Evolutionary conservation across 2,329 filamentous ascomycete genomes (phyloP).

Genomic region (Claviceps pazoutovae): DNA sequence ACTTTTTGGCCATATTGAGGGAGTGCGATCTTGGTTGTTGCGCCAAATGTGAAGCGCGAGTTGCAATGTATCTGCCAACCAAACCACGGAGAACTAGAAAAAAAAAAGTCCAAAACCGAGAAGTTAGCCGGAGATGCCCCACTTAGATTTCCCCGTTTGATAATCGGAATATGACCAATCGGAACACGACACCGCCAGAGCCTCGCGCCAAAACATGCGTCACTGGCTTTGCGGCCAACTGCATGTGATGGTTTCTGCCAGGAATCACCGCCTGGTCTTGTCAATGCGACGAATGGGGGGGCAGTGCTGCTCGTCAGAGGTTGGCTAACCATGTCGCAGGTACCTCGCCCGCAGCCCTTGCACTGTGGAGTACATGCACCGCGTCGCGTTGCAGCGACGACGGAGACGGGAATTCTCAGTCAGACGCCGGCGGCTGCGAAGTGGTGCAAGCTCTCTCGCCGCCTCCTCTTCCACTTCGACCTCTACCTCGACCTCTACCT

Average conservation of each 20-base stretch:
- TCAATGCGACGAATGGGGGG: neutral
- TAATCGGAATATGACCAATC: neutral
- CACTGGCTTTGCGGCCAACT: conserved; percentile 16
- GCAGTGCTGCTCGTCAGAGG: neutral
- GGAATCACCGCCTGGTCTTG: conserved; percentile 13
- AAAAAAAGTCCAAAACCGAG: conserved; percentile 1
- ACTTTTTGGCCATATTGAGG: conserved; percentile 13
- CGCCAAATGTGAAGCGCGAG: neutral
- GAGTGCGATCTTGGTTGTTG: neutral
- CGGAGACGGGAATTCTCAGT: conserved; percentile 6
- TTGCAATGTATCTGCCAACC: neutral
- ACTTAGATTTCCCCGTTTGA: neutral
- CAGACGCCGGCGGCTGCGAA: conserved; percentile 6
- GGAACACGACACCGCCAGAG: conserved; percentile 4
- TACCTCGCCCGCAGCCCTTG: neutral
- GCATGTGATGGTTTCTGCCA: conserved; percentile 18
- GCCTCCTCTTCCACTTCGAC: neutral
- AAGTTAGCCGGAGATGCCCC: neutral
- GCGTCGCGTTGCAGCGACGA: conserved; percentile 1
- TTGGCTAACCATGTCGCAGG: neutral
- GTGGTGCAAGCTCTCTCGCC: neutral
- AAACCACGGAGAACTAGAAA: too few species aligned
- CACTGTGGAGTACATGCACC: neutral
- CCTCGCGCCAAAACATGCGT: conserved; percentile 16
- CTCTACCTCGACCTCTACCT: neutral